Conservation (phyloP, 208 protist species). For the Acanthamoeba royreba region DNA sequence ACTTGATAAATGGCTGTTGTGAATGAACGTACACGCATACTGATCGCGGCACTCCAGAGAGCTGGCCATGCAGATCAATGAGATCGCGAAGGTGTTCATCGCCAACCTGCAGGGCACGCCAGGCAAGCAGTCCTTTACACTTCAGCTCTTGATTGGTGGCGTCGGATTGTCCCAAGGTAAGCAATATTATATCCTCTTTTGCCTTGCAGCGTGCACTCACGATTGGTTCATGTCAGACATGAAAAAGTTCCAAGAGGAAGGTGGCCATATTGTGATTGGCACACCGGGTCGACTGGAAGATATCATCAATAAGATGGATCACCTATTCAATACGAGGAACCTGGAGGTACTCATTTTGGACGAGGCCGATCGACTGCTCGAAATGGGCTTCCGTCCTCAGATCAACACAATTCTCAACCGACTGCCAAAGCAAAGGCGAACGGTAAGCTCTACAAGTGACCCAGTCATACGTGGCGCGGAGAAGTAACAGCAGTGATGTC, state of each 20-base stretch:
- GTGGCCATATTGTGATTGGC: constrained; percentile 71
- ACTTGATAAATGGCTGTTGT: background rate
- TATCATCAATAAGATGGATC: constrained; percentile 36
- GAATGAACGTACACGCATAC: too few relatives aligned
- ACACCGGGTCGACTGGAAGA: constrained; percentile 77
- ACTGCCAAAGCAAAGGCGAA: constrained; percentile 82
- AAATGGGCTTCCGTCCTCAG: constrained; percentile 82
- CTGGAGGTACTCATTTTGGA: constrained; percentile 84
- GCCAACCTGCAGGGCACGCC: background rate
- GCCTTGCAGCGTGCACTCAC: too few relatives aligned
- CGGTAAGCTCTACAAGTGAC: constrained; percentile 41
- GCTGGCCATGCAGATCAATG: constrained; percentile 70
- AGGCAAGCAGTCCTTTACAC: background rate
- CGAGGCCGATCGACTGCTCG: constrained; percentile 84
- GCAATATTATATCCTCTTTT: too few relatives aligned
- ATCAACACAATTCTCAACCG: constrained; percentile 74
- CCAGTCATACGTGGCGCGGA: background rate
- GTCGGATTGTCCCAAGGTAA: constrained; percentile 46
- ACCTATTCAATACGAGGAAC: constrained; percentile 47
- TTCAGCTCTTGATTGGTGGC: constrained; percentile 69
- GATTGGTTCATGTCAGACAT: too few relatives aligned
- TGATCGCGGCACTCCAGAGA: too few relatives aligned
- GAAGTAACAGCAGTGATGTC: too few relatives aligned
- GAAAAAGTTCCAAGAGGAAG: constrained; percentile 22
- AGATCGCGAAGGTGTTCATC: constrained; percentile 50